A percentile compares a stretch with the other conserved stretches of the same genome.
Conservation (phyloP, 2,329 filamentous ascomycete species). For the Talaromyces pinophilus region DNA sequence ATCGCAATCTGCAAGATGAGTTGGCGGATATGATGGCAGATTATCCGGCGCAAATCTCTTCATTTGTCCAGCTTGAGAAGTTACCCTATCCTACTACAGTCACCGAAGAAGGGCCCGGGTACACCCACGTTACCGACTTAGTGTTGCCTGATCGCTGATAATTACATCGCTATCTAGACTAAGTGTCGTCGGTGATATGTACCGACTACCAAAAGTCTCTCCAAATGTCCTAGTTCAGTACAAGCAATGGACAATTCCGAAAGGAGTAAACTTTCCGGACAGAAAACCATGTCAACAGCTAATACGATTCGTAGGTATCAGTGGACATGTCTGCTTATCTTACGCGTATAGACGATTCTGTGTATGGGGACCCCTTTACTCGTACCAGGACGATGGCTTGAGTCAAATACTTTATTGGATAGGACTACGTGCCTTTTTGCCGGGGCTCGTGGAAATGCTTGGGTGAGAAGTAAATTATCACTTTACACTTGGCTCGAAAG, state of each 20-base stretch:
- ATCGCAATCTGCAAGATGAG: too few relatives aligned
- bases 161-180: neutral
- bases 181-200: neutral
- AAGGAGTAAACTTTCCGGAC: neutral
- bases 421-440: neutral
- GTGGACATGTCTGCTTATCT: neutral
- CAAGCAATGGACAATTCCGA: neutral
- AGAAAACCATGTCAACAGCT: neutral
- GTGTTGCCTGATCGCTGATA: neutral
- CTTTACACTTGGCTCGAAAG: neutral
- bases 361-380: neutral
- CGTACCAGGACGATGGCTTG: neutral
- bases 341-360: neutral
- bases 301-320: neutral
- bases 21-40: neutral
- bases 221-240: neutral
- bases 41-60: neutral
- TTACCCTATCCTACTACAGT: neutral
- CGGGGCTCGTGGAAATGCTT: neutral
- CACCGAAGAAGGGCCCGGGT: neutral
- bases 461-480: neutral
- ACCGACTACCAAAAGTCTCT: neutral
- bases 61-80: neutral
- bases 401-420: neutral
- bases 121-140: too few relatives aligned